A percentile compares a stretch with the other conserved stretches of the same genome.
Evolutionary conservation across 345 rosid genomes (phyloP).

Genomic region (Hibiscus trionum): DNA sequence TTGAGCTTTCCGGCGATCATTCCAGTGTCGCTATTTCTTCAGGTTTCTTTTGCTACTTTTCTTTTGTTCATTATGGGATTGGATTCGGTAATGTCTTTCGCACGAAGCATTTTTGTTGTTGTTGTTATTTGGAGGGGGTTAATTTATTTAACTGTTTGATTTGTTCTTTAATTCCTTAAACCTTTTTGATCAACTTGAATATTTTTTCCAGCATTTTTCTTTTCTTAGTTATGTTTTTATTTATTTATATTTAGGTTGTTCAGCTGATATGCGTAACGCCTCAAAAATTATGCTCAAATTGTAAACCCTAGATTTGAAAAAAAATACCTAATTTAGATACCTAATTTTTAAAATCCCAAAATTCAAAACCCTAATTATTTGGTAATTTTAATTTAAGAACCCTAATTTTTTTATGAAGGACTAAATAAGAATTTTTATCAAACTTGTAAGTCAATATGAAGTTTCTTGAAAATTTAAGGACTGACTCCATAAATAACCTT

Average conservation of each 20-base stretch:
- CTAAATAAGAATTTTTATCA: too few species aligned
- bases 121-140: neutral
- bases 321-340: too few species aligned
- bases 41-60: neutral
- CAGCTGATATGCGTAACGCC: neutral
- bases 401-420: too few species aligned
- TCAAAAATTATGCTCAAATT: too few species aligned
- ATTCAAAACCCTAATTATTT: too few species aligned
- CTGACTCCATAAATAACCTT: too few species aligned
- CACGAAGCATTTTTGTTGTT: neutral
- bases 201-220: neutral
- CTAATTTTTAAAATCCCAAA: too few species aligned
- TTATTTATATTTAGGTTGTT: neutral
- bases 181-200: neutral
- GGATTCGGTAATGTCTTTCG: neutral
- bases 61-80: neutral
- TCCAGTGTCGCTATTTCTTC: neutral
- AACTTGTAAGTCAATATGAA: too few species aligned
- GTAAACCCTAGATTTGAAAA: too few species aligned
- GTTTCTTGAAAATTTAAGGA: too few species aligned
- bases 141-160: neutral
- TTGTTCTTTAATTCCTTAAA: neutral
- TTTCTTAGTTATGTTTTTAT: neutral
- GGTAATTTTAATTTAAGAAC: too few species aligned
- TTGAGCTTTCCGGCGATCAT: slow-evolving; percentile 3